Evolutionary conservation across 148 eudicot genomes (phyloP), one percentile per base, ranked within the genome.

Genomic region (Chenopodium album): DNA sequence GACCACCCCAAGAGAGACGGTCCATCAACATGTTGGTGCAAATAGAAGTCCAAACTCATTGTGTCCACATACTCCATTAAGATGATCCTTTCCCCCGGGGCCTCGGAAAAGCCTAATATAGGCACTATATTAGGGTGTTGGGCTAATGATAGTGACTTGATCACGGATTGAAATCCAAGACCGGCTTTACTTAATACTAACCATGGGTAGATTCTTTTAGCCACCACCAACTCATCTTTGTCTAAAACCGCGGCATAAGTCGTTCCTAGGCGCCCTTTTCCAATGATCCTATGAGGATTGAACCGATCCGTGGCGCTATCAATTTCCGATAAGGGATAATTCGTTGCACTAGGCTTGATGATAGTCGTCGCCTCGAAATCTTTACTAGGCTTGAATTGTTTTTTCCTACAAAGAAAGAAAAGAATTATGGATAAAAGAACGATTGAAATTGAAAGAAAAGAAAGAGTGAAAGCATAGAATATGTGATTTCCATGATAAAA

Each of bases 1-100:
- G 71, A 14, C 98, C 98, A 95, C 17, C 89, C 97, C 75, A 93
- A 78, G 0, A 93, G 78, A 14, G 87, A 52, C 7, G 73, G 64
- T 17, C 84, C 88, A 50, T 89, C 91, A 4, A 77, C 75, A 76
- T 91, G 85, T 80, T 88, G 92, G 78, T 90, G 90, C 78, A 92
- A 44, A 56, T 88, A 91, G 77, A 83, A 92, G 0, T 95, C 97
- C 80, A 95, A 84, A 80, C 93, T 95, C 85, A 90, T 85, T 82
- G 91, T 88, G 29, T 91, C 88, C 6, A 81, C 88, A 76, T 86
- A 89, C 83, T 95, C 97, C 84, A 81, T 88, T 17, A 95, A 19
- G 19, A 95, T 87, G 52, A 95, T 88, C 80, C 98, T 87, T 79
- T 95, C 98, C 0, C 98, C 97, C 0, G 98, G 98, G 3, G 89